phyloP scores from a whole-genome alignment of 2,329 filamentous ascomycete species.

The Alternaria brassicae region DNA sequence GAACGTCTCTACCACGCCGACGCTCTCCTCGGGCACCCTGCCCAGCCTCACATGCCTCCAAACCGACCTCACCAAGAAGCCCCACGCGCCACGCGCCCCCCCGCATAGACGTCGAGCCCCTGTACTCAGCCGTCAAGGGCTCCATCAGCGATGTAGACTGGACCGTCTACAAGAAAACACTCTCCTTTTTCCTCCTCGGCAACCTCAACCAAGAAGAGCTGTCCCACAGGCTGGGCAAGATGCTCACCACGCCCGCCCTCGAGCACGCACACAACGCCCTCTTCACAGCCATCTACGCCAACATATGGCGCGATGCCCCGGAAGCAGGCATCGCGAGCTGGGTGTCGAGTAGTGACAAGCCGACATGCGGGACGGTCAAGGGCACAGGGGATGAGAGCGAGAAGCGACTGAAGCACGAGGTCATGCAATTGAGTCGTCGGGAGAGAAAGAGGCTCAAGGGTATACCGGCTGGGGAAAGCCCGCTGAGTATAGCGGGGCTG shows the following conservation, averaged over 20 bases:
- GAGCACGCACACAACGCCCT: slow-evolving; percentile 70
- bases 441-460: slow-evolving; percentile 66
- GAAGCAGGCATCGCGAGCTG: slow-evolving; percentile 69
- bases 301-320: slow-evolving; percentile 65
- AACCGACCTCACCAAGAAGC: slow-evolving; percentile 56
- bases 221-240: slow-evolving; percentile 61
- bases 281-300: slow-evolving; percentile 65
- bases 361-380: slow-evolving; percentile 72
- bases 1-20: slow-evolving; percentile 45
- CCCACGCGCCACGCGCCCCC: slow-evolving; percentile 61
- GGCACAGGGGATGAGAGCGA: slow-evolving; percentile 66
- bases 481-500: slow-evolving; percentile 3
- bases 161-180: slow-evolving; percentile 66
- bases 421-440: slow-evolving; percentile 67
- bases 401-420: slow-evolving; percentile 68
- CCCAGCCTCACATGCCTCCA: slow-evolving; percentile 41
- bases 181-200: slow-evolving; percentile 65
- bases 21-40: slow-evolving; percentile 44
- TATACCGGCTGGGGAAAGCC: slow-evolving; percentile 54
- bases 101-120: slow-evolving; percentile 68
- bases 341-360: slow-evolving; percentile 76
- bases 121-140: slow-evolving; percentile 67
- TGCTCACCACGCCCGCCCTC: slow-evolving; percentile 61
- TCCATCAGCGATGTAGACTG: slow-evolving; percentile 64
- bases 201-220: slow-evolving; percentile 69